Base-by-base conservation (phyloP, 768 basidiomycete genomes). In the Auricularia cornea region DNA sequence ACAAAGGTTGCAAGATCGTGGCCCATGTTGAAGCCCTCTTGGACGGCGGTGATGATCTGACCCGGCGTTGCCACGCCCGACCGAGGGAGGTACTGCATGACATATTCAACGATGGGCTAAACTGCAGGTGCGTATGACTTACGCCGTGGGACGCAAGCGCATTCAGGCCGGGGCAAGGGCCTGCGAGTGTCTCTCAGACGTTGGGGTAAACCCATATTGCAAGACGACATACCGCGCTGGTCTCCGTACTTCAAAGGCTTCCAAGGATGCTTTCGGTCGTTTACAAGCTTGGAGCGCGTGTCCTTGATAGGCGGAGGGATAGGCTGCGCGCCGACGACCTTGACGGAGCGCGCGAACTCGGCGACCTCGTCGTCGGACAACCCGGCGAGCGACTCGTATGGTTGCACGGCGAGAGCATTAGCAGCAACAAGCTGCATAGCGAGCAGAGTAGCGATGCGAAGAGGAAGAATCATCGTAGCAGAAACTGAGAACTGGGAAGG, bases 1-100 rank as follows among this genome's bases (percentile, higher is more conserved):
- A 64, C 41, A 20, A 64, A 52, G 11, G 26, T 30, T 2, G 63
- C 63, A 32, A 64, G 28, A 35, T 64, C 63, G 26, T 51, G 32
- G 16, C 30, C 63, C 63, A 64, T 51, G 44, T 64, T 64, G 44
- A 64, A 64, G 59, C 63, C 63, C 40, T 63, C 63, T 30, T 41
- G 35, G 18, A 63, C 63, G 20, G 63, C 63, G 16, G 29, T 44
- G 16, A 63, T 26, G 23, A 63, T 40, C 23, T 63, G 63, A 12
- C 28, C 59, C 1, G 63, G 63, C 28, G 38, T 60, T 30, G 63
- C 63, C 29, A 63, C 57, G 26, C 63, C 63, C 30, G 48, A 20
- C 14, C 63, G 56, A 10, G 63, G 63, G 23, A 63, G 59, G 26
- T 59, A 63, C 63, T 63, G 26, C 30, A 12, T 4, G 18, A 16